Evolutionary conservation across 768 basidiomycete species (phyloP), one percentile per base, ranked within the genome.

Genomic region (Suillus spraguei): DNA sequence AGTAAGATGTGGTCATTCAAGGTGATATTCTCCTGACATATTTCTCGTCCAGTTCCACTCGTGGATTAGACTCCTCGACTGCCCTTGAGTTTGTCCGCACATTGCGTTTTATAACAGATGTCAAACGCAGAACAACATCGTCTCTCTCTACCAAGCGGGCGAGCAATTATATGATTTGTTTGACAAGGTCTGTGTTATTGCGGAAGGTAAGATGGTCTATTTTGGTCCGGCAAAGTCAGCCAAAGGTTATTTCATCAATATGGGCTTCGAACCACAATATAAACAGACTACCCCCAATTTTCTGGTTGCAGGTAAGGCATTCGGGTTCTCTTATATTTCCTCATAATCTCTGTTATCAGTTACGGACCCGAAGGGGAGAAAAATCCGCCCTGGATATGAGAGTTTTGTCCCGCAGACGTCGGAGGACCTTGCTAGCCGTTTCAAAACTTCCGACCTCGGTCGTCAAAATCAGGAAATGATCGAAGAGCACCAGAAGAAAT

Each of bases 81-180:
- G 91, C 90, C 16, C 76, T 88, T 42, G 90, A 93, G 71, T 92
- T 88, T 67, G 87, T 87, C 44, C 86, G 84, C 54, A 87, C 88
- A 1, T 76, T 92, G n/a, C 83, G 90, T 10, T 84, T 88, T 46
- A 81, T 85, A 1, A 91, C 91, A 1, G 86, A 91, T 69, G 74
- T 84, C 14, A 74, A 78, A 64, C 73, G 76, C 35, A 61, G 74
- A 41, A 71, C 88, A 4, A 92, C 89, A 85, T 94, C 62, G 90
- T 94, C 28, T 89, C 91, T 2, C 86, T 95, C 47, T 95, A 95
- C 74, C 93, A 95, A 73, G 93, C 92, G 5, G 87, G 89, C 60
- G 91, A 94, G 72, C 79, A 80, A 2, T 73, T 90, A 0, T 89
- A 87, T 64, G 65, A 81, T 47, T 79, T 83, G 66, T 95, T 91